These are phyloP conservation scores for Rhododendron williamsianum DNA, from an alignment of 148 eudicot genomes.

Conservation along the genomic window DNA sequence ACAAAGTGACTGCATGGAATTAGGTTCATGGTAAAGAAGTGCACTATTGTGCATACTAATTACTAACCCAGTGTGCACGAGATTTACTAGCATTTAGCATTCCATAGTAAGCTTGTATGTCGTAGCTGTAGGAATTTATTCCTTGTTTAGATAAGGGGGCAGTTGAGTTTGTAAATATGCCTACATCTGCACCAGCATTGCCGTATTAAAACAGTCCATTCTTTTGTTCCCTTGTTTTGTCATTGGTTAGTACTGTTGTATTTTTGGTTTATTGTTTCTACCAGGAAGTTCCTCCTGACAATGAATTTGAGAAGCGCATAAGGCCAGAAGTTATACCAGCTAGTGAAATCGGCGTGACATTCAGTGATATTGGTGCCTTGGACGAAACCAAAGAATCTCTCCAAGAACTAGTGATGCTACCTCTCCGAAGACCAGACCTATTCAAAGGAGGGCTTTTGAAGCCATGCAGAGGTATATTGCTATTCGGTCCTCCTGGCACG, in stretches of 20 bases:
- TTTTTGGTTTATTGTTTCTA: conserved; percentile 2
- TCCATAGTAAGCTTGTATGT: background rate
- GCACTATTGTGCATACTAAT: background rate
- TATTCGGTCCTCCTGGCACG: conserved; percentile 95
- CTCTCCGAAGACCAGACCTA: conserved; percentile 85
- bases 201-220: background rate
- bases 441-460: conserved; percentile 84
- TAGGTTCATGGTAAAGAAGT: background rate
- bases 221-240: background rate
- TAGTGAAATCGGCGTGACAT: conserved; percentile 73
- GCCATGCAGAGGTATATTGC: conserved; percentile 87
- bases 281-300: conserved; percentile 76
- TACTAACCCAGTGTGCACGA: background rate
- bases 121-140: background rate
- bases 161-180: background rate
- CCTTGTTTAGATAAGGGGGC: background rate
- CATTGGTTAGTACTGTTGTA: background rate
- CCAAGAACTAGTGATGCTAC: conserved; percentile 89
- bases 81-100: background rate
- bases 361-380: conserved; percentile 81
- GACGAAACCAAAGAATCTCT: conserved; percentile 77
- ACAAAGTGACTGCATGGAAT: background rate
- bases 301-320: conserved; percentile 91
- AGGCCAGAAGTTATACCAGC: conserved; percentile 94
- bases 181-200: background rate